Evolutionary conservation across 257 asterid species (phyloP), one percentile per base, ranked within the genome.

Genomic region (Thymus quinquecostatus): DNA sequence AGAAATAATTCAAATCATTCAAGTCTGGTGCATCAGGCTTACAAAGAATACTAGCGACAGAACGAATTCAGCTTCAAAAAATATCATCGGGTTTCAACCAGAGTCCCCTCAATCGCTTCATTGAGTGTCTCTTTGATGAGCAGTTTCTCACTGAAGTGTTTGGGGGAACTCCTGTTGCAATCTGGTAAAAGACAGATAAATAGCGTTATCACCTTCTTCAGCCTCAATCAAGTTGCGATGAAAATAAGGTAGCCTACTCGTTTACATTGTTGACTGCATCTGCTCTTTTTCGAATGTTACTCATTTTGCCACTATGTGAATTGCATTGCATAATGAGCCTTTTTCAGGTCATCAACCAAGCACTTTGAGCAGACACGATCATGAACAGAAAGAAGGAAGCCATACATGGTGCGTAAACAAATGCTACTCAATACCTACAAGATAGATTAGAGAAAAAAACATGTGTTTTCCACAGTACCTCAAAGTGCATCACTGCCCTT

Each of bases 111-210:
- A 61, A 77, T 44, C 77, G 77, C 83, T 84, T 76, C 84, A 79
- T 56, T 81, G 84, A 77, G 80, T 63, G n/a, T 59, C 10, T 10
- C 3, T 59, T 11, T 1, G 50, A 68, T 4, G 34, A 60, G 64
- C 2, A 10, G 30, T 59, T 21, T 50, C 79, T 30, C 80, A 69
- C 84, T 81, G 76, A 81, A 79, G 85, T 82, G 86, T 85, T 85
- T 74, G 85, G 84, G 86, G 85, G 90, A 82, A 82, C 90, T 85
- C 90, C 60, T 27, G 81, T 63, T 71, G 70, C 32, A 3, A 48
- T 33, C 73, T 78, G 86, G 33, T 67, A 45, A 61, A 27, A 51
- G 56, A 21, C 76, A 49, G 33, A 27, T 44, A n/a, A 8, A 50
- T 34, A 3, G 36, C 49, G 10, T 28, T 12, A 28, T 28, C 49